Conservation (phyloP, 2,329 filamentous ascomycete genomes). For the Dendryphion nanum region DNA sequence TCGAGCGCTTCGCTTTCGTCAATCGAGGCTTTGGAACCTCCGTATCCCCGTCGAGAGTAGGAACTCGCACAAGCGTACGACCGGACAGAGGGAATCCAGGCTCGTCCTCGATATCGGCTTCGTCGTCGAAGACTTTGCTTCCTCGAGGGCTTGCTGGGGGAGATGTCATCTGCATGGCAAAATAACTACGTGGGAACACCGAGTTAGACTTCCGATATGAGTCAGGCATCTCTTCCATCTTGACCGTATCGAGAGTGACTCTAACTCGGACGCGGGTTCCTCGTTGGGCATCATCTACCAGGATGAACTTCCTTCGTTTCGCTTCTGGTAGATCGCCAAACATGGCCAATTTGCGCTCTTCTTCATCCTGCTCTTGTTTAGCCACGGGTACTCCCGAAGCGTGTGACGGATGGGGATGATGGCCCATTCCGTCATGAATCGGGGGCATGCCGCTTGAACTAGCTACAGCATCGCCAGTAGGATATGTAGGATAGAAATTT, state of each 20-base stretch:
- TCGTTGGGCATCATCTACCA: slow-evolving; percentile 80
- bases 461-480: slow-evolving; percentile 55
- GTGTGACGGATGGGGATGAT: slow-evolving; percentile 43
- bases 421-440: slow-evolving; percentile 58
- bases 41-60: slow-evolving; percentile 66
- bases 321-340: slow-evolving; percentile 87
- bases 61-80: slow-evolving; percentile 48
- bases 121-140: slow-evolving; percentile 70
- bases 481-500: slow-evolving; percentile 72
- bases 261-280: slow-evolving; percentile 81
- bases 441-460: slow-evolving; percentile 61
- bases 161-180: slow-evolving; percentile 88
- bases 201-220: slow-evolving; percentile 88
- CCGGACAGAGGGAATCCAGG: slow-evolving; percentile 42
- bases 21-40: slow-evolving; percentile 75
- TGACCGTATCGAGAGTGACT: slow-evolving; percentile 87
- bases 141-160: slow-evolving; percentile 74
- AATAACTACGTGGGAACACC: slow-evolving; percentile 89
- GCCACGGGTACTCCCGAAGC: slow-evolving; percentile 43
- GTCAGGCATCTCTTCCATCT: slow-evolving; percentile 94
- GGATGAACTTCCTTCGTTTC: slow-evolving; percentile 93
- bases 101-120: slow-evolving; percentile 49
- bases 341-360: slow-evolving; percentile 64
- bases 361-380: slow-evolving; percentile 54
- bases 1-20: slow-evolving; percentile 66